A percentile compares a stretch with the other conserved stretches of the same genome.
These are phyloP conservation scores for Lophiotrema nucula DNA, from an alignment of 495 filamentous ascomycete species.

Conservation along the genomic window DNA sequence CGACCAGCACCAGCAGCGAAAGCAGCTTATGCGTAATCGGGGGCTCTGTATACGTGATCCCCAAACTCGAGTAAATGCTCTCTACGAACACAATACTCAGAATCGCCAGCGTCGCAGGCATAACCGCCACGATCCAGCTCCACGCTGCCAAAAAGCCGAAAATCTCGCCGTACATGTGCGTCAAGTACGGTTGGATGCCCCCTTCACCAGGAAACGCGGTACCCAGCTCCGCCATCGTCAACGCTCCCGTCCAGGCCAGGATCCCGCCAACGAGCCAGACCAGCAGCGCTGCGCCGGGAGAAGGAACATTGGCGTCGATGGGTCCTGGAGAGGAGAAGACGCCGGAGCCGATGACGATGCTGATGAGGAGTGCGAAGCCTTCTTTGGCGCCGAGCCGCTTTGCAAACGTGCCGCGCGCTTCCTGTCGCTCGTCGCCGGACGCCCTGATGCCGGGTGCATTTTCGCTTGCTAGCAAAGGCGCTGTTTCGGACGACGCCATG, in stretches of 20 bases:
- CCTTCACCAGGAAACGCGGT: constrained; percentile 53
- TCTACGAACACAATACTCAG: constrained; percentile 60
- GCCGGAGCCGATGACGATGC: constrained; percentile 56
- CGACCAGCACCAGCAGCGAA: constrained; percentile 46
- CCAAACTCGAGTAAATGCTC: constrained; percentile 39
- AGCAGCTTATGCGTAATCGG: constrained; percentile 44
- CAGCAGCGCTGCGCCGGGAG: constrained; percentile 51
- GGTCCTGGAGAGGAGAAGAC: constrained; percentile 57
- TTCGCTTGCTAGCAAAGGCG: background rate
- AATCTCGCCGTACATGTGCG: constrained; percentile 55
- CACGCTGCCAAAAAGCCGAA: constrained; percentile 56
- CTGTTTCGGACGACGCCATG: constrained; percentile 1
- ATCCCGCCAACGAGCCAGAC: constrained; percentile 55
- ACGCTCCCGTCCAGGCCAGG: constrained; percentile 58
- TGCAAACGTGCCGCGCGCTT: constrained; percentile 36
- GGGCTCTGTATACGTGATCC: constrained; percentile 7
- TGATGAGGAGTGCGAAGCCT: constrained; percentile 55
- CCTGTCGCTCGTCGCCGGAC: background rate
- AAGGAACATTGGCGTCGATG: constrained; percentile 57
- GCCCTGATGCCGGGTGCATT: background rate
- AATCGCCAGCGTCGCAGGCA: constrained; percentile 58
- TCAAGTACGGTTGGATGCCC: constrained; percentile 57
- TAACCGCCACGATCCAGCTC: constrained; percentile 59
- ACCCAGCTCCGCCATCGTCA: constrained; percentile 55
- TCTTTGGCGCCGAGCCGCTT: constrained; percentile 51